These are phyloP conservation scores for Litchi chinensis DNA, from an alignment of 345 rosid genomes.

Conservation along the genomic window DNA sequence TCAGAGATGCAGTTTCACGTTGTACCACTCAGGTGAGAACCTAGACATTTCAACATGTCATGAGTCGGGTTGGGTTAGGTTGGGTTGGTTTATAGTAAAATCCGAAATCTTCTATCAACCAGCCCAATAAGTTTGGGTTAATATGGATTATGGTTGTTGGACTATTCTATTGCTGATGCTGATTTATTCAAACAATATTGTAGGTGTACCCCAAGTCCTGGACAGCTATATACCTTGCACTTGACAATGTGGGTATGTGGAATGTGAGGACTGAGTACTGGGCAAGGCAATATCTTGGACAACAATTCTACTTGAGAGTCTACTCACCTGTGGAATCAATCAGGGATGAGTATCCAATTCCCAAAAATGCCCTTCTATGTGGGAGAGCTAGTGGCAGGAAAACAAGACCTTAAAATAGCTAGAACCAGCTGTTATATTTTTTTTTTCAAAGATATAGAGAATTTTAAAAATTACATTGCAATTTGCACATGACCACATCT, in stretches of 20 bases:
- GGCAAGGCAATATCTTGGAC: slow-evolving; percentile 94
- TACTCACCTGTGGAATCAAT: slow-evolving; percentile 51
- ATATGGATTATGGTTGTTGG: no score
- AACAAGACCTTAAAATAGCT: slow-evolving; percentile 23
- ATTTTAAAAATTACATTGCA: neutral
- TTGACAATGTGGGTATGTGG: slow-evolving; percentile 98
- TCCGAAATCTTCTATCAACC: no score
- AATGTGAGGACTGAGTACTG: slow-evolving; percentile 81
- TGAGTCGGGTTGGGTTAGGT: neutral
- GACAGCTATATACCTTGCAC: slow-evolving; percentile 82
- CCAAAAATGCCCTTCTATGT: slow-evolving; percentile 76
- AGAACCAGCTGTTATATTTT: neutral
- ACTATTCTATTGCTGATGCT: neutral
- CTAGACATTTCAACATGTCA: no score
- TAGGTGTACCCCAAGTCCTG: slow-evolving; percentile 95
- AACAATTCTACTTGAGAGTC: slow-evolving; percentile 81
- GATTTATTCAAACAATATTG: slow-evolving; percentile 1
- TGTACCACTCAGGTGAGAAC: slow-evolving; percentile 55
- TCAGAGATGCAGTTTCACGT: slow-evolving; percentile 75
- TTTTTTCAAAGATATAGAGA: neutral
- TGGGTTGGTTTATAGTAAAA: no score
- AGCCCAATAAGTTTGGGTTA: no score
- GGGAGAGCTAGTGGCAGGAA: slow-evolving; percentile 55
- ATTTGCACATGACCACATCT: slow-evolving; percentile 17
- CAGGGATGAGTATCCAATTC: slow-evolving; percentile 75